Conservation (phyloP, 805 yeast species). For the Ogataea parapolymorpha region DNA sequence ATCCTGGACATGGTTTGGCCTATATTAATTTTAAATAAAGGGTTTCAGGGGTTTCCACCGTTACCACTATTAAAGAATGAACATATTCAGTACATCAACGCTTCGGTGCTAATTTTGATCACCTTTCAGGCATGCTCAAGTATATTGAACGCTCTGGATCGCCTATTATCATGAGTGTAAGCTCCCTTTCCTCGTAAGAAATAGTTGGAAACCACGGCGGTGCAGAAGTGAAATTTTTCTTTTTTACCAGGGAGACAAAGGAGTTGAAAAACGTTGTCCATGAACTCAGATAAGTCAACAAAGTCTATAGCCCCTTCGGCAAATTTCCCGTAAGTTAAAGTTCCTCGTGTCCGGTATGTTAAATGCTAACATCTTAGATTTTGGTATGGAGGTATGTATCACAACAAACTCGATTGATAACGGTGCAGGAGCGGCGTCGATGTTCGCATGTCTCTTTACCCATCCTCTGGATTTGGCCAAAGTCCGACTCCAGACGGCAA, state of each 20-base stretch:
- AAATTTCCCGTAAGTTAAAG: conserved; percentile 4
- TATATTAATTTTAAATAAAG: too few relatives aligned
- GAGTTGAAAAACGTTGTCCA: background rate
- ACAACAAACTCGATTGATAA: background rate
- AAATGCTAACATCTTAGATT: conserved; percentile 12
- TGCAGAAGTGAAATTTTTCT: too few relatives aligned
- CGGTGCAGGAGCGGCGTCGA: conserved; percentile 55
- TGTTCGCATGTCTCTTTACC: conserved; percentile 62
- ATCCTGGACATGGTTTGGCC: too few relatives aligned
- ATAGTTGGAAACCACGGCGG: too few relatives aligned
- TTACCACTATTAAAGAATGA: too few relatives aligned
- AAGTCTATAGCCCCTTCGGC: background rate
- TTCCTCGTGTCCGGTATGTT: background rate
- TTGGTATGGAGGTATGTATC: conserved; percentile 28
- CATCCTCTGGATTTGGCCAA: conserved; percentile 88
- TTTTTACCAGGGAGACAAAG: background rate
- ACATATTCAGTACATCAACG: too few relatives aligned
- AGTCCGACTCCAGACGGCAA: conserved; percentile 80
- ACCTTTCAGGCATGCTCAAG: too few relatives aligned
- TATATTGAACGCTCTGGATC: too few relatives aligned
- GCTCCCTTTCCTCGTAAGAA: too few relatives aligned
- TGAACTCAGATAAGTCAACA: background rate
- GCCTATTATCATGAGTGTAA: too few relatives aligned
- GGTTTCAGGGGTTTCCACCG: too few relatives aligned
- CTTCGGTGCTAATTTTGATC: too few relatives aligned